Percentiles rank a stretch among this genome's conserved stretches.
phyloP scores from a whole-genome alignment of 2,329 filamentous ascomycete species.

The Monosporascus ibericus region DNA sequence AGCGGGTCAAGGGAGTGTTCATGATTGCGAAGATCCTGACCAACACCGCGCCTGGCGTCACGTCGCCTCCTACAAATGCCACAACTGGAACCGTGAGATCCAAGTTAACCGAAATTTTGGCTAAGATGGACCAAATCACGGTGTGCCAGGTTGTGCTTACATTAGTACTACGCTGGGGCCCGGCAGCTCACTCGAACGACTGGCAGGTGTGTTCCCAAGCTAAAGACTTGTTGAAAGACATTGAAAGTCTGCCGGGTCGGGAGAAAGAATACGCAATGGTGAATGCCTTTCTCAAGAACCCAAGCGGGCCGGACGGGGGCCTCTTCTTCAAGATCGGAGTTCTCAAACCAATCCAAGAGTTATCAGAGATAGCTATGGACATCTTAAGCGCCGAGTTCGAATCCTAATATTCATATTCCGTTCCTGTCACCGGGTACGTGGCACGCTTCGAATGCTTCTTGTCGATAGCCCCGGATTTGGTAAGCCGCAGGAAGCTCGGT shows the following conservation, averaged over 20 bases:
- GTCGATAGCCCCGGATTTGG: conserved; percentile 8
- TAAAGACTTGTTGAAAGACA: conserved; percentile 40
- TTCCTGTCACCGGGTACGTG: not conserved
- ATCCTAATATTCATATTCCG: not conserved
- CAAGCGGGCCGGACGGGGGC: conserved; percentile 30
- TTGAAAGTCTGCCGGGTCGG: conserved; percentile 40
- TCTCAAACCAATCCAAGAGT: conserved; percentile 37
- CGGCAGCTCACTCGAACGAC: conserved; percentile 35
- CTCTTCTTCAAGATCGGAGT: conserved; percentile 46
- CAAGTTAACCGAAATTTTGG: conserved; percentile 25
- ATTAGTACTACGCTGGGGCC: conserved; percentile 38
- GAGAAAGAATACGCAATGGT: conserved; percentile 39
- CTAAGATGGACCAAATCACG: conserved; percentile 44
- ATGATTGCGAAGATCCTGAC: conserved; percentile 46
- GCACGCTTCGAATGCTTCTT: conserved; percentile 4
- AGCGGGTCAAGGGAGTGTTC: conserved; percentile 45
- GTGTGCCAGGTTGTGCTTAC: conserved; percentile 47
- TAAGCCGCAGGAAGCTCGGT: conserved; percentile 3
- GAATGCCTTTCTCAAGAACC: conserved; percentile 36
- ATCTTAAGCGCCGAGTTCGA: conserved; percentile 37
- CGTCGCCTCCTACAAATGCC: conserved; percentile 14
- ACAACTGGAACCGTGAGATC: conserved; percentile 3
- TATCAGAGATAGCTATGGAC: conserved; percentile 40
- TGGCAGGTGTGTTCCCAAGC: conserved; percentile 41
- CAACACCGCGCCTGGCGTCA: conserved; percentile 36